These are phyloP conservation scores for Nemania sp. DNA, from an alignment of 2,329 filamentous ascomycete species.

Conservation along the genomic window DNA sequence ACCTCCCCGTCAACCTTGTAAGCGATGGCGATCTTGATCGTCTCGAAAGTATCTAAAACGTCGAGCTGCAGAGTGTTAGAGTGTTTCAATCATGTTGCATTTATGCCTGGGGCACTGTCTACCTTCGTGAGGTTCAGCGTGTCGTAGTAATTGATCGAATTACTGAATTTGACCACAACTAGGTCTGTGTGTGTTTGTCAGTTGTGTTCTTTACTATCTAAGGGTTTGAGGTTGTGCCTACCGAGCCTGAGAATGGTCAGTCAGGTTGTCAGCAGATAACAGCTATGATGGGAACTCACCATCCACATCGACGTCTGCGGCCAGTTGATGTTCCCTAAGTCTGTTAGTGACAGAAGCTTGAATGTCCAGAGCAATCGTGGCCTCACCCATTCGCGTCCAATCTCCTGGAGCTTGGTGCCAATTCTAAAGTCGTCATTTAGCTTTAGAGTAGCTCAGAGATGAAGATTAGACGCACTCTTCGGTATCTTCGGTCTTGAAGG, in stretches of 20 bases:
- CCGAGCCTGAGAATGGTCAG: not conserved
- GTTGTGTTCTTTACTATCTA: not conserved
- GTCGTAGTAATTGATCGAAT: too few species aligned
- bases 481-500: not conserved
- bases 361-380: not conserved
- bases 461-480: not conserved
- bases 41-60: conserved; percentile 62
- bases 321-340: not conserved
- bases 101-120: not conserved
- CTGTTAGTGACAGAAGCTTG: not conserved
- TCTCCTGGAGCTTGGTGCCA: conserved; percentile 41
- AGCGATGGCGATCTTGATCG: conserved; percentile 61
- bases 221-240: not conserved
- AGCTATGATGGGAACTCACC: too few species aligned
- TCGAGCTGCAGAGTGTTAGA: conserved; percentile 44
- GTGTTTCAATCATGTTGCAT: not conserved
- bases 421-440: conserved; percentile 3
- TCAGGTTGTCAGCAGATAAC: not conserved
- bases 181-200: too few species aligned
- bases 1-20: conserved; percentile 51
- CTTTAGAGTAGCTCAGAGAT: not conserved
- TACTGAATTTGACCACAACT: too few species aligned
- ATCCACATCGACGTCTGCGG: too few species aligned
- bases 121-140: too few species aligned
- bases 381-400: conserved; percentile 37